A percentile compares a stretch with the other conserved stretches of the same genome.
phyloP scores from a whole-genome alignment of 176 grass and related monocot species.

The Melocanna baccifera region DNA sequence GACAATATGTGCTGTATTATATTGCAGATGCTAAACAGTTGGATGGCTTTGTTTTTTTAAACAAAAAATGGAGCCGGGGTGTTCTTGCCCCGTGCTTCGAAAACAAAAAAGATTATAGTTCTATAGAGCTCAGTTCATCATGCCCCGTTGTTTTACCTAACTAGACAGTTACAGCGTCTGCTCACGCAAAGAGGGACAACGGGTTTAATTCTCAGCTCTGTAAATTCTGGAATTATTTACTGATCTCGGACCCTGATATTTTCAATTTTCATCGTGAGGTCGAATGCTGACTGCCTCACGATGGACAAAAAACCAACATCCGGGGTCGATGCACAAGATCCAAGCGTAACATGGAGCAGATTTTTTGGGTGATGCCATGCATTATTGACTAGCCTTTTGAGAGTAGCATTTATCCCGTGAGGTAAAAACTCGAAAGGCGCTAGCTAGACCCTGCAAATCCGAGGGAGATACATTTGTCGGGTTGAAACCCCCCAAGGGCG shows the following conservation, averaged over 20 bases:
- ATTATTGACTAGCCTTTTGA: neutral
- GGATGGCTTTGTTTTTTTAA: too few relatives aligned
- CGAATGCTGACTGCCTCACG: neutral
- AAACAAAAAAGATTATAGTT: too few relatives aligned
- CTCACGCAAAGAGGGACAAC: neutral
- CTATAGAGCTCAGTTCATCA: too few relatives aligned
- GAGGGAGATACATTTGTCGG: conserved; percentile 50
- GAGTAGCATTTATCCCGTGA: neutral
- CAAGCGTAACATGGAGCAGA: neutral
- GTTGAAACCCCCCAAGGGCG: conserved; percentile 29
- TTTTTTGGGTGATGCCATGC: neutral
- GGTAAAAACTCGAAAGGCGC: conserved; percentile 30
- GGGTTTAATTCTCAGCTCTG: too few relatives aligned
- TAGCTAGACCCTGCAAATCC: conserved; percentile 31
- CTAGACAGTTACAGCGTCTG: neutral
- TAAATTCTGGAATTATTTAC: neutral
- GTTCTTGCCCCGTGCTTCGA: too few relatives aligned
- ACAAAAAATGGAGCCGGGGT: too few relatives aligned
- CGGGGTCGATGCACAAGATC: conserved; percentile 8
- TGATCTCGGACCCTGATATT: neutral
- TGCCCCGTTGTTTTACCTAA: neutral
- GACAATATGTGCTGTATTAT: too few relatives aligned
- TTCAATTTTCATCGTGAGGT: neutral
- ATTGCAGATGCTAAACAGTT: too few relatives aligned
- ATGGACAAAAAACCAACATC: neutral